Conservation (phyloP, 441 rosid species). For the Croton setiger region DNA sequence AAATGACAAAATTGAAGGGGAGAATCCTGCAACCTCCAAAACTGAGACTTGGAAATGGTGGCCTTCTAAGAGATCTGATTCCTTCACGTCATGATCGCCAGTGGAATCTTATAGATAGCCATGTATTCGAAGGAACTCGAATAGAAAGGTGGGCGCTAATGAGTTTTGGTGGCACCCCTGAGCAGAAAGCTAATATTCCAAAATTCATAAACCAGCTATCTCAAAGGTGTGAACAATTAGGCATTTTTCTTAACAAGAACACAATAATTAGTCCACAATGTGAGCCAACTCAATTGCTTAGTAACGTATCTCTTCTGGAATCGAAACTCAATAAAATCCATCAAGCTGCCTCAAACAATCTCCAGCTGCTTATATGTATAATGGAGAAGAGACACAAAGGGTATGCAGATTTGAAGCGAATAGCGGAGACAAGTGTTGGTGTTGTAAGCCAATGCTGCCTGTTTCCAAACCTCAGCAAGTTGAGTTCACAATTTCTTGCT, state of each 20-base stretch:
- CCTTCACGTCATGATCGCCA: conserved; percentile 73
- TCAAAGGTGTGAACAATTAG: conserved; percentile 86
- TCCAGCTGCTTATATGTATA: conserved; percentile 75
- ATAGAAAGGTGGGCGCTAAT: conserved; percentile 85
- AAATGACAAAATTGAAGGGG: conserved; percentile 82
- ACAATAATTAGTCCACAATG: conserved; percentile 51
- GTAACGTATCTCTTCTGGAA: conserved; percentile 63
- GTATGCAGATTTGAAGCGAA: conserved; percentile 49
- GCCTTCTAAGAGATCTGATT: conserved; percentile 48
- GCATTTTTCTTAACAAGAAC: conserved; percentile 69
- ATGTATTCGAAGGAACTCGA: conserved; percentile 63
- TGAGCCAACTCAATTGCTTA: conserved; percentile 72
- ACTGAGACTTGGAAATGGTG: conserved; percentile 81
- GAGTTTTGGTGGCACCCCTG: conserved; percentile 78
- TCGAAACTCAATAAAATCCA: conserved; percentile 71
- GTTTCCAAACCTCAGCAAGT: conserved; percentile 38
- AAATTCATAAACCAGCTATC: conserved; percentile 78
- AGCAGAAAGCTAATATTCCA: conserved; percentile 68
- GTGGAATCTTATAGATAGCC: conserved; percentile 76
- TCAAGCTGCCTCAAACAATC: conserved; percentile 58
- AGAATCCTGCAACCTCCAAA: conserved; percentile 92
- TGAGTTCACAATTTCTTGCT: conserved; percentile 52
- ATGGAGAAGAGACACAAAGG: conserved; percentile 95
- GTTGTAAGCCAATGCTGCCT: conserved; percentile 70
- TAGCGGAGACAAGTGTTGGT: conserved; percentile 63